Conservation (phyloP, 208 protist genomes). For the Acanthamoeba sp. region DNA sequence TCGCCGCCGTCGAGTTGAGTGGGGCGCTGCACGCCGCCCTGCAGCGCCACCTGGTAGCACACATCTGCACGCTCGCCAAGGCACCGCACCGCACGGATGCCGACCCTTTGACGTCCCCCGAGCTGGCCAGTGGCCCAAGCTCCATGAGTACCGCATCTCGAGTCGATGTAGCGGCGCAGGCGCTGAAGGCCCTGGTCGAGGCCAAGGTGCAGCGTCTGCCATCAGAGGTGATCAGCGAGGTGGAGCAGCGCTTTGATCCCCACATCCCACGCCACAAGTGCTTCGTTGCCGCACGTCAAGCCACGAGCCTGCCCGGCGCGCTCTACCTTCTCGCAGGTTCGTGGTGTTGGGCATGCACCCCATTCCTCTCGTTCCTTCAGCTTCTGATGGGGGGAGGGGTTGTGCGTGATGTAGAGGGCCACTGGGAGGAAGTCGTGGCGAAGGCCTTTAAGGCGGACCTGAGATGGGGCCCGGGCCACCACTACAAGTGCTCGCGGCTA, state of each 20-base stretch:
- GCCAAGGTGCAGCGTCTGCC: neutral
- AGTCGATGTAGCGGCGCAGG: neutral
- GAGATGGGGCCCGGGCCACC: neutral
- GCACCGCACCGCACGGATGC: neutral
- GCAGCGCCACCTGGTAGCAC: neutral
- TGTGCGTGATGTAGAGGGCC: neutral
- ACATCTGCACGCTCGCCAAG: neutral
- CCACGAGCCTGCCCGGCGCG: neutral
- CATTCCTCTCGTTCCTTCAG: neutral
- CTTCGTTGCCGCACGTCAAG: neutral
- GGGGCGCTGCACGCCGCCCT: neutral
- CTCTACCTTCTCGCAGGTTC: neutral
- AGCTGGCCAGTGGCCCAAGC: neutral
- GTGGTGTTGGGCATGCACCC: neutral
- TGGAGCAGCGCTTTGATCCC: neutral
- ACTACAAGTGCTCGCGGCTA: neutral
- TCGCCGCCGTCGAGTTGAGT: neutral
- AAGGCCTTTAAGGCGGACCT: neutral
- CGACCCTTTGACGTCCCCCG: neutral
- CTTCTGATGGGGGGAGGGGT: too few species aligned
- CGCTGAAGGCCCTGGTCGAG: neutral
- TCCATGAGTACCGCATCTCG: neutral
- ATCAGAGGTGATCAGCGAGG: neutral
- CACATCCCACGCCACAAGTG: neutral
- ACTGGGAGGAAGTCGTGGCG: neutral